Evolutionary conservation across 306 rosid species (phyloP), one percentile per base, ranked within the genome.

Genomic region (Corylus americana): DNA sequence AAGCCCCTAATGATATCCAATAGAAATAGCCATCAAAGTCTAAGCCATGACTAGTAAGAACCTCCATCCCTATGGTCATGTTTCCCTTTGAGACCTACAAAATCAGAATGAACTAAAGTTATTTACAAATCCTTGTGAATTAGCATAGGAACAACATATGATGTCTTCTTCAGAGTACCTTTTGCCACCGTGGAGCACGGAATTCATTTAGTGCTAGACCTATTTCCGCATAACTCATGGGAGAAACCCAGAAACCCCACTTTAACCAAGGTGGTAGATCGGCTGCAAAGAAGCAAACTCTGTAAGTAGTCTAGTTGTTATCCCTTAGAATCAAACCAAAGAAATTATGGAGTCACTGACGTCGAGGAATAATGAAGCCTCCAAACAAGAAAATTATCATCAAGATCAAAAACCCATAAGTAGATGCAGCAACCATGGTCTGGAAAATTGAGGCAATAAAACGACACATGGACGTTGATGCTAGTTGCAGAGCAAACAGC

Each of bases 171-270:
- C 54, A 57, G 62, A 35, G 18, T 83, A 89, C 92, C 89, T 85
- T 86, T 79, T 83, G 89, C 92, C 92, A 89, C 72, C 89, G 89
- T 45, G 90, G 92, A 76, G 86, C 89, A 55, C 74, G 88, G 81
- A 89, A 89, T 71, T 89, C 92, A 85, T 87, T 87, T 6, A 83
- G 55, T 67, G 92, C 76, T 79, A 89, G 66, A 71, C 90, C 90
- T 78, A 89, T 87, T 85, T 89, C 89, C 10, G 80, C 92, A 83
- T 89, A 89, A 57, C 86, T 57, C 88, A 87, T 79, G 37, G 92
- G 92, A 68, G 92, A 87, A 77, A 89, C 77, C 92, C 92, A 89
- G 76, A 87, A 89, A 1, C 85, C 90, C 90, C 89, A 87, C 76
- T 88, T 83, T 81, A 87, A 79, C 92, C 92, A 89, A 59, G 55